A percentile compares a stretch with the other conserved stretches of the same genome.
These are phyloP conservation scores for Fonsecaea multimorphosa DNA, from an alignment of 2,329 filamentous ascomycete genomes.

Conservation along the genomic window DNA sequence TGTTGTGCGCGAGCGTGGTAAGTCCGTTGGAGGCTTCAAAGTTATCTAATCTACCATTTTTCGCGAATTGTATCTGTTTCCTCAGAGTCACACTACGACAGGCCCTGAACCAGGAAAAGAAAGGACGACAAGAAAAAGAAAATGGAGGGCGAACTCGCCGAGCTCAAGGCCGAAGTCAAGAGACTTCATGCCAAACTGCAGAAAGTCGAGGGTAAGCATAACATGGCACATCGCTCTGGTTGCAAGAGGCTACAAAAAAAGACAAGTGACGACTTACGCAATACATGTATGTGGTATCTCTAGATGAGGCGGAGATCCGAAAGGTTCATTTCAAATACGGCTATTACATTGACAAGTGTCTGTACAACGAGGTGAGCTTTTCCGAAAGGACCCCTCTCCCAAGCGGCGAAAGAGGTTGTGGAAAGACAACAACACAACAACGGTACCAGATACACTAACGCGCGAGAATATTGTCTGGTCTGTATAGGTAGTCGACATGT, in stretches of 20 bases:
- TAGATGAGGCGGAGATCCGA: constrained; percentile 61
- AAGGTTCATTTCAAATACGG: constrained; percentile 65
- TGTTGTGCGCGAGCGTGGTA: constrained; percentile 4
- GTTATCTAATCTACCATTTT: not conserved
- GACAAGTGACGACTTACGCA: not conserved
- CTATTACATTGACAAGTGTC: constrained; percentile 65
- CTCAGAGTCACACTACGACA: not conserved
- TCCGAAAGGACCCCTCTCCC: too few relatives aligned
- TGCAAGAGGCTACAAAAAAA: not conserved
- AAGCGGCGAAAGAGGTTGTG: too few relatives aligned
- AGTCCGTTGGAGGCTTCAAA: not conserved
- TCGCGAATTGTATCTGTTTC: too few relatives aligned
- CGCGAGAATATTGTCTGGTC: too few relatives aligned
- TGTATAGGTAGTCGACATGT: constrained; percentile 54
- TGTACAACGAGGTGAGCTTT: constrained; percentile 59
- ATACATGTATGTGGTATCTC: too few relatives aligned
- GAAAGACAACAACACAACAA: too few relatives aligned
- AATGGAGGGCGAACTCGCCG: constrained; percentile 32
- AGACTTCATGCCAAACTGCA: constrained; percentile 29
- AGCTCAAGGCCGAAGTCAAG: constrained; percentile 33
- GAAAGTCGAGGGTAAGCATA: constrained; percentile 31
- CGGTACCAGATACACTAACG: too few relatives aligned
- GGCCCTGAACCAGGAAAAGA: too few relatives aligned
- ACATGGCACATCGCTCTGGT: too few relatives aligned
- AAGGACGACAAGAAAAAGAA: not conserved